Conservation (phyloP, 805 yeast species). For the Ogataea populi-albae region DNA sequence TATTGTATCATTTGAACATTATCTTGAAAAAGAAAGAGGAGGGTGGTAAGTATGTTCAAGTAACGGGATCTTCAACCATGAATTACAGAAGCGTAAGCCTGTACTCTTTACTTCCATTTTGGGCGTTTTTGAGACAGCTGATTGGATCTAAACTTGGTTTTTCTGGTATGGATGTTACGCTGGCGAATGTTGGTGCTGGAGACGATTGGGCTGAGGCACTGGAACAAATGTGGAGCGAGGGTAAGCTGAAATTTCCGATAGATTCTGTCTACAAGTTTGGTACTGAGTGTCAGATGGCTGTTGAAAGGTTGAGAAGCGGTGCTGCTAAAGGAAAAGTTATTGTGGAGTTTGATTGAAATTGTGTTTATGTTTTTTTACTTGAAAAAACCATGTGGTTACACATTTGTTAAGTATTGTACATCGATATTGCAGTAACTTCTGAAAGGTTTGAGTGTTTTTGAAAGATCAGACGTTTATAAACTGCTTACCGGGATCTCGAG, state of each 20-base stretch:
- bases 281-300: constrained; percentile 47
- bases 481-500: too few species aligned
- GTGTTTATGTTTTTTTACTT: too few species aligned
- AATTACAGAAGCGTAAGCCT: constrained; percentile 31
- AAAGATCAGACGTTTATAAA: too few species aligned
- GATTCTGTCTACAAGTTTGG: constrained; percentile 53
- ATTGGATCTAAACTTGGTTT: constrained; percentile 16
- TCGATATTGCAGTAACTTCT: too few species aligned
- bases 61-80: constrained; percentile 53
- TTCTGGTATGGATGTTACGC: constrained; percentile 9
- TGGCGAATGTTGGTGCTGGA: constrained; percentile 7
- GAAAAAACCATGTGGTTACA: too few species aligned
- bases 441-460: too few species aligned
- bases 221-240: constrained; percentile 43
- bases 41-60: constrained; percentile 49
- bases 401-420: too few species aligned
- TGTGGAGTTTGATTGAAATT: constrained; percentile 26
- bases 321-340: constrained; percentile 68
- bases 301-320: constrained; percentile 43
- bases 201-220: constrained; percentile 30
- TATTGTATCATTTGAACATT: constrained; percentile 40
- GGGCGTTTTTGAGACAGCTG: constrained; percentile 14
- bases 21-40: constrained; percentile 45
- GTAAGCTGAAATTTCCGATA: constrained; percentile 43
- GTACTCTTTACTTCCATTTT: constrained; percentile 25